Conservation (phyloP, 2,329 filamentous ascomycete species). For the Mycosphaerella arachidis region DNA sequence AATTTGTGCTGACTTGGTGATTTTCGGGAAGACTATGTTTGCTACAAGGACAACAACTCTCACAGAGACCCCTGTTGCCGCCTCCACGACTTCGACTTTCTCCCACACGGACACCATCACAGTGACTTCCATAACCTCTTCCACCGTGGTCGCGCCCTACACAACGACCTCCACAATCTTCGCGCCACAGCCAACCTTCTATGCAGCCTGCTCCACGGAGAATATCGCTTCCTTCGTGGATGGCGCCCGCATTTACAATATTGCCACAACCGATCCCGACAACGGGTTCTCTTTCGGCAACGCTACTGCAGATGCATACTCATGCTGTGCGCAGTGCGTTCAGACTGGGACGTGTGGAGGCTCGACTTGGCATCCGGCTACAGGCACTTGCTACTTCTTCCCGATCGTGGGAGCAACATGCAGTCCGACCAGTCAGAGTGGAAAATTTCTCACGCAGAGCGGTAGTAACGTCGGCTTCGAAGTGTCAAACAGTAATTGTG, state of each 20-base stretch:
- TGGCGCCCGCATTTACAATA: conserved; percentile 11
- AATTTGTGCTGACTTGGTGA: background rate
- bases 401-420: conserved; percentile 8
- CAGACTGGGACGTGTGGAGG: conserved; percentile 7
- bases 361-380: conserved; percentile 14
- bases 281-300: conserved; percentile 14
- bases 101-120: conserved; percentile 9
- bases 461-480: conserved; percentile 10
- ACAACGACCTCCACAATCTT: conserved; percentile 10
- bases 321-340: conserved; percentile 15
- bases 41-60: conserved; percentile 8
- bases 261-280: conserved; percentile 6
- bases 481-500: conserved; percentile 14
- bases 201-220: conserved; percentile 10
- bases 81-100: conserved; percentile 10
- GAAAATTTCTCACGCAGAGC: conserved; percentile 6
- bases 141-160: conserved; percentile 2
- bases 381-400: conserved; percentile 13
- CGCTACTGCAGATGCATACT: conserved; percentile 7
- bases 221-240: conserved; percentile 15
- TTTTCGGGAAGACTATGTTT: conserved; percentile 2
- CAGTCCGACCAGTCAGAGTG: conserved; percentile 2
- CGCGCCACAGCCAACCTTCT: conserved; percentile 14
- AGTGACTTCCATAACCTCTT: conserved; percentile 7
- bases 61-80: conserved; percentile 6